Conservation (phyloP, 345 rosid genomes). For the Tarenaya hassleriana region DNA sequence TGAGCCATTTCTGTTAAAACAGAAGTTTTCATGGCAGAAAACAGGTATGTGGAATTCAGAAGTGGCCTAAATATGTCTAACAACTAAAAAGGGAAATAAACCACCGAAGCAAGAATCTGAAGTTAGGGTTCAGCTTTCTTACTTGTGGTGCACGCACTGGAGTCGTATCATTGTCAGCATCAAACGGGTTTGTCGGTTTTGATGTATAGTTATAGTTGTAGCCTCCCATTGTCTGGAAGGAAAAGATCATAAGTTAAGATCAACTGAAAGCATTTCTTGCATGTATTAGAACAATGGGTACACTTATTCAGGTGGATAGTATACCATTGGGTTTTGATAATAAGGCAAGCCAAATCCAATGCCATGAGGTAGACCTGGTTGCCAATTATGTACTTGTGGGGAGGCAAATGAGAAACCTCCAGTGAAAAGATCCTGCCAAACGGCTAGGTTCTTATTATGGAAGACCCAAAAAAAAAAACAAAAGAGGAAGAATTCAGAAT, state of each 20-base stretch:
- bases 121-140: conserved; percentile 16
- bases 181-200: conserved; percentile 66
- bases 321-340: conserved; percentile 51
- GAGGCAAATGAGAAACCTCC: conserved; percentile 38
- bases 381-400: conserved; percentile 45
- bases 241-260: conserved; percentile 1
- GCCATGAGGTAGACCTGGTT: conserved; percentile 37
- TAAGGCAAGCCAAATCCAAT: conserved; percentile 45
- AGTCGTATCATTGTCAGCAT: conserved; percentile 35
- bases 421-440: conserved; percentile 66
- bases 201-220: conserved; percentile 29
- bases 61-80: not conserved
- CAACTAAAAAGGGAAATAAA: not conserved
- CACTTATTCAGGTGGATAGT: conserved; percentile 6
- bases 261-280: not conserved
- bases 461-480: not conserved
- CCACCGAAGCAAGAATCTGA: not conserved
- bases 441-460: conserved; percentile 14
- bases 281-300: not conserved
- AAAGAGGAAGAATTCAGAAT: conserved; percentile 17
- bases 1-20: not conserved
- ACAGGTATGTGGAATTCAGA: not conserved
- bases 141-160: conserved; percentile 36
- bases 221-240: conserved; percentile 39
- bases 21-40: not conserved